A percentile compares a stretch with the other conserved stretches of the same genome.
Evolutionary conservation across 208 protist genomes (phyloP).

Genomic region (Polymyxa betae): DNA sequence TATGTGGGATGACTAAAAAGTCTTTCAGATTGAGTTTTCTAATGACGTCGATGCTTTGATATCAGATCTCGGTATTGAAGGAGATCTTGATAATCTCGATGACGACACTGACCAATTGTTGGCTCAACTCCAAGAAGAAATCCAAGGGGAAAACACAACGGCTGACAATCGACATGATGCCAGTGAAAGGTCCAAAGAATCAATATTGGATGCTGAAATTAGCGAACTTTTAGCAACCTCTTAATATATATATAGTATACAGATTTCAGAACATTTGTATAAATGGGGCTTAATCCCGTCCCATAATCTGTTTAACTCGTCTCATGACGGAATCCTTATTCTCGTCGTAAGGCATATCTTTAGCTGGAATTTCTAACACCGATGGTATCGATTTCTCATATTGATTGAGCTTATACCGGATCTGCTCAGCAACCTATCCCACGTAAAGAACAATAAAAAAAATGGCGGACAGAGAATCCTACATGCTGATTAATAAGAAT

Average conservation of each 20-base stretch:
- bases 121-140: constrained; percentile 1
- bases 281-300: constrained; percentile 16
- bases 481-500: constrained; percentile 53
- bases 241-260: no score
- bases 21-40: background rate
- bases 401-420: constrained; percentile 21
- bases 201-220: constrained; percentile 12
- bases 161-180: no score
- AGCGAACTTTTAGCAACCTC: background rate
- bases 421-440: constrained; percentile 21
- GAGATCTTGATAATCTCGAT: background rate
- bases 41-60: constrained; percentile 11
- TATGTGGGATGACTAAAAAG: background rate
- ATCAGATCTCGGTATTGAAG: background rate
- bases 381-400: constrained; percentile 51
- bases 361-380: constrained; percentile 48
- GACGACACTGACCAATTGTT: constrained; percentile 28
- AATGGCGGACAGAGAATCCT: background rate
- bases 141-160: background rate
- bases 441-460: constrained; percentile 1
- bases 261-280: no score
- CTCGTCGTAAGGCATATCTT: constrained; percentile 55
- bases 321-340: constrained; percentile 51
- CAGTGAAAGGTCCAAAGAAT: no score
- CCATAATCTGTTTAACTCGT: constrained; percentile 52